Percentiles rank a stretch among this genome's conserved stretches.
These are phyloP conservation scores for Ogataea henricii DNA, from an alignment of 805 yeast species.

Conservation along the genomic window DNA sequence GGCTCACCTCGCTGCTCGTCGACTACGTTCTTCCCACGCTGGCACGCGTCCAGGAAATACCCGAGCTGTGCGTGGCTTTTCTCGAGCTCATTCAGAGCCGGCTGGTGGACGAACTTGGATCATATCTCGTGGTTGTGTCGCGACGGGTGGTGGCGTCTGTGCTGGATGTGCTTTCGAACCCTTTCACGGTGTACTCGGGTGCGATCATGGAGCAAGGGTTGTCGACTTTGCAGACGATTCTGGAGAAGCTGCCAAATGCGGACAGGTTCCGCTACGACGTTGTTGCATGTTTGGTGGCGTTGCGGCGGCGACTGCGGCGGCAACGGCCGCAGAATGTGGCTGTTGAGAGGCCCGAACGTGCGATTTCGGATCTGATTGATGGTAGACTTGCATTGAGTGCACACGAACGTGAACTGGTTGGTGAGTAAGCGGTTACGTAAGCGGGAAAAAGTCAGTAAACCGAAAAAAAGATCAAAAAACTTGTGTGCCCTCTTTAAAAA, in stretches of 20 bases:
- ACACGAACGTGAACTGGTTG: neutral
- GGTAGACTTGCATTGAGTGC: neutral
- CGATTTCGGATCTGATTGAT: neutral
- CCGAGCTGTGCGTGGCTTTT: slow-evolving; percentile 21
- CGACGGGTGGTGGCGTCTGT: slow-evolving; percentile 25
- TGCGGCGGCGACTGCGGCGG: slow-evolving; percentile 14
- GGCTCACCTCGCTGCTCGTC: slow-evolving; percentile 25
- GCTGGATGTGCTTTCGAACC: slow-evolving; percentile 29
- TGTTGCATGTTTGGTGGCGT: slow-evolving; percentile 23
- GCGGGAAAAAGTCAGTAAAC: neutral
- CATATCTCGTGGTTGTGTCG: slow-evolving; percentile 22
- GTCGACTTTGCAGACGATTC: slow-evolving; percentile 5
- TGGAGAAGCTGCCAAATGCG: slow-evolving; percentile 1
- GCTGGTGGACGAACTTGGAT: slow-evolving; percentile 18
- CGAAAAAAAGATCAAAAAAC: no score
- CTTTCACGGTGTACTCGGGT: slow-evolving; percentile 25
- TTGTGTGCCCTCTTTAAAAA: neutral
- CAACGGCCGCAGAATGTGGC: neutral
- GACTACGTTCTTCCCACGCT: slow-evolving; percentile 32
- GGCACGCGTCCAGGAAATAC: slow-evolving; percentile 28
- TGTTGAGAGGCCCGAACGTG: neutral
- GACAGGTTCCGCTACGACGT: slow-evolving; percentile 26
- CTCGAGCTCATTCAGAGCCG: slow-evolving; percentile 14
- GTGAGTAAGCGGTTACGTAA: neutral
- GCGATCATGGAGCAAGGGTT: slow-evolving; percentile 12